Evolutionary conservation across 1,284 basidiomycete species (phyloP), one percentile per base, ranked within the genome.

Genomic region (Sporisorium sorghi): DNA sequence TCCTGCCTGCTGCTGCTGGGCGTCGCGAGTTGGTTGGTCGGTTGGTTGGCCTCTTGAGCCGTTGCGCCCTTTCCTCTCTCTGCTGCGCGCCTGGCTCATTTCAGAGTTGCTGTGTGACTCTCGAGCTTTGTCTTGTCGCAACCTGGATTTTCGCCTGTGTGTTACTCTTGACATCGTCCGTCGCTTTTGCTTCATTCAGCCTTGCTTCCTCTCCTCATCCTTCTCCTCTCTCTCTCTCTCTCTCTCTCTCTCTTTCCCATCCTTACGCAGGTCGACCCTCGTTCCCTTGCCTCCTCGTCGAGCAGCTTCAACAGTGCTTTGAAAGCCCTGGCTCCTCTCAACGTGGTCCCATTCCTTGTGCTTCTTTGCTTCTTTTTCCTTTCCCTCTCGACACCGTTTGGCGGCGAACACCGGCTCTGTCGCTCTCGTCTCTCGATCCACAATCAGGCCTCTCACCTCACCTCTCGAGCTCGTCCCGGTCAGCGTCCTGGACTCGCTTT

Each of bases 181-280:
- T 35, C 33, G 33, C 33, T 54, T n/a, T 54, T 33, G 26, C 37
- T 19, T 32, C 24, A 39, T 37, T 30, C 24, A 19, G 19, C 12
- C 47, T 30, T 56, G 32, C 64, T 40, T 58, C 42, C 19, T 30
- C 30, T 49, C 28, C 35, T 46, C 51, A 33, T 33, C 30, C 48
- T 37, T 19, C 24, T 35, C n/a, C n/a, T n/a, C n/a, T n/a, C n/a
- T n/a, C n/a, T n/a, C n/a, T n/a, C n/a, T n/a, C n/a, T n/a, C n/a
- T n/a, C n/a, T n/a, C n/a, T n/a, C n/a, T n/a, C n/a, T 35, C 48
- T 23, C 35, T 24, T 23, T 44, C 21, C 24, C 24, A 35, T 40
- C 63, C 21, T 30, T 54, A 46, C 50, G 53, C 51, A 63, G 66
- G 60, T 69, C 62, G 66, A 58, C 46, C 52, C 56, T 63, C 66